These are phyloP conservation scores for Rubia tinctorum DNA, from an alignment of 305 asterid genomes.

Conservation along the genomic window DNA sequence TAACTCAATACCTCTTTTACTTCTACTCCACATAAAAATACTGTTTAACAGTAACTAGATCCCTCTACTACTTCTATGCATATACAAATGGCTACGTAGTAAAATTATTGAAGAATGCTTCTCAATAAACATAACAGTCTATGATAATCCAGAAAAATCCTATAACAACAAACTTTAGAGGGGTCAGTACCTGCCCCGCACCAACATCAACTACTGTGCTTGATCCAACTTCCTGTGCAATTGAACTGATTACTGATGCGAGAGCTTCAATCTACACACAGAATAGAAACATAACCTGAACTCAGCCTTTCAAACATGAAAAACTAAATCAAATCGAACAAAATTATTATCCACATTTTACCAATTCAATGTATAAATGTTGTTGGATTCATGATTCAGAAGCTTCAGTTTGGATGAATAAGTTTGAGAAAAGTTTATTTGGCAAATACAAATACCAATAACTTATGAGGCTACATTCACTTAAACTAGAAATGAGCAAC, in stretches of 20 bases:
- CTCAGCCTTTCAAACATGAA: conserved; percentile 10
- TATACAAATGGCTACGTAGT: not conserved
- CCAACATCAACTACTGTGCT: conserved; percentile 71
- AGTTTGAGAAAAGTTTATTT: not conserved
- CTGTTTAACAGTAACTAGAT: no score
- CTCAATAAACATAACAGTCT: not conserved
- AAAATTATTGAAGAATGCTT: not conserved
- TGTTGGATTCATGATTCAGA: not conserved
- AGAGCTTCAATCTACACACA: conserved; percentile 64
- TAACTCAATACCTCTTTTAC: not conserved
- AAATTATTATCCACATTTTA: not conserved
- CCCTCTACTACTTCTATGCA: not conserved
- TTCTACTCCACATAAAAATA: not conserved
- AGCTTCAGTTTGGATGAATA: not conserved
- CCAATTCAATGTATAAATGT: not conserved
- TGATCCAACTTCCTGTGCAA: conserved; percentile 58
- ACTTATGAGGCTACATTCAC: not conserved
- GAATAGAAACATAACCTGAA: conserved; percentile 18
- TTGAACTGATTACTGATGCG: conserved; percentile 58
- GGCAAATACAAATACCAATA: not conserved
- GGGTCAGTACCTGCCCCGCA: conserved; percentile 68
- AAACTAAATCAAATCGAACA: not conserved
- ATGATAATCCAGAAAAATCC: not conserved
- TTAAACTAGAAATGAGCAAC: not conserved
- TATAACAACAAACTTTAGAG: not conserved